phyloP scores from a whole-genome alignment of 257 asterid genomes.

The Nicotiana sylvestris region DNA sequence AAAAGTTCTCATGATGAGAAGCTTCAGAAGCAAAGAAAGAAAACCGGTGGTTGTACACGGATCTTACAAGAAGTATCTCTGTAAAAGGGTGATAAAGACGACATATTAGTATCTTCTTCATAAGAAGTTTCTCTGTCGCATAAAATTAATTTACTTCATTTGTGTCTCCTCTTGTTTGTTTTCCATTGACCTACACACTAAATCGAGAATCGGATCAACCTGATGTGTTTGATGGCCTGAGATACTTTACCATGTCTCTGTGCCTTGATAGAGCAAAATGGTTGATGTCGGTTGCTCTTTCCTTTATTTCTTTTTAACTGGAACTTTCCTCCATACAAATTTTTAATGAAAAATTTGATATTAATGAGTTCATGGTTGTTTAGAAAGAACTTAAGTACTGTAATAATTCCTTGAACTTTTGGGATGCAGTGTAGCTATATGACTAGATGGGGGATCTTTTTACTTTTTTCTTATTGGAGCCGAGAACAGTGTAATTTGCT shows the following conservation, averaged over 20 bases:
- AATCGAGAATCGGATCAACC: background rate
- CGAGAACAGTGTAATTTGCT: background rate
- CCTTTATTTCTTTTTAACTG: background rate
- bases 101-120: background rate
- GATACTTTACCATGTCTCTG: background rate
- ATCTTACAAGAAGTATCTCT: background rate
- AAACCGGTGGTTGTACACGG: background rate
- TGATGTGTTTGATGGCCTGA: background rate
- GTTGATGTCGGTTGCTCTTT: background rate
- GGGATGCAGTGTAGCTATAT: background rate
- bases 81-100: background rate
- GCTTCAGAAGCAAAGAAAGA: background rate
- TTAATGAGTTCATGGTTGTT: background rate
- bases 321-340: background rate
- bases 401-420: background rate
- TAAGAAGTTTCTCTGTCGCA: background rate
- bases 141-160: background rate
- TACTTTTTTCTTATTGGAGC: background rate
- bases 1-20: background rate
- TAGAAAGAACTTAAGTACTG: background rate
- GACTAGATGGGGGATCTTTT: background rate
- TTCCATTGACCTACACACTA: background rate
- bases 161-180: background rate
- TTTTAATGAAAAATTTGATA: background rate
- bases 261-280: conserved; percentile 1